Conservation (phyloP, 2,329 filamentous ascomycete genomes). For the Cercospora nicotianae region DNA sequence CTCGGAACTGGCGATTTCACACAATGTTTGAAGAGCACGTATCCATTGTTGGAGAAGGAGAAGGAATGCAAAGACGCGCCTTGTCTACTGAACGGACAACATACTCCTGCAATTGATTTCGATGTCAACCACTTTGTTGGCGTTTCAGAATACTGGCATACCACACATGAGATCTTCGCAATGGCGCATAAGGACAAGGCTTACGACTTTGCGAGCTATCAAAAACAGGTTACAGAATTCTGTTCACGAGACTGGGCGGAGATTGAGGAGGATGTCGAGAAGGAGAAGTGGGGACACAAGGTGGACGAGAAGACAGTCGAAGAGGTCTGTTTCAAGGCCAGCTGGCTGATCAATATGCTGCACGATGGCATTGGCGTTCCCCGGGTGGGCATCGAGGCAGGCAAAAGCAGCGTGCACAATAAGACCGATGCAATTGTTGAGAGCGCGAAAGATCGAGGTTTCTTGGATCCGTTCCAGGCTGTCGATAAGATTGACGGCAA, state of each 20-base stretch:
- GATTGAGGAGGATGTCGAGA: slow-evolving; percentile 66
- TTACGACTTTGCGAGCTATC: slow-evolving; percentile 89
- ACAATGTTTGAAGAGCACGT: slow-evolving; percentile 78
- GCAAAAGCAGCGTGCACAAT: slow-evolving; percentile 62
- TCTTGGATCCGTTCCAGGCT: slow-evolving; percentile 82
- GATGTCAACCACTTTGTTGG: slow-evolving; percentile 97
- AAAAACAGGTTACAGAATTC: slow-evolving; percentile 78
- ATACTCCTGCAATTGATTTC: slow-evolving; percentile 94
- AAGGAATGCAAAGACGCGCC: slow-evolving; percentile 78
- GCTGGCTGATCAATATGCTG: slow-evolving; percentile 94
- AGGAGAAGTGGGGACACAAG: slow-evolving; percentile 72
- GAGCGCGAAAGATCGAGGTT: slow-evolving; percentile 67
- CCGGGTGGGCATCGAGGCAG: slow-evolving; percentile 66
- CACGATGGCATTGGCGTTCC: slow-evolving; percentile 96
- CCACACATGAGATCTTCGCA: slow-evolving; percentile 90
- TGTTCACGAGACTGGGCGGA: slow-evolving; percentile 79
- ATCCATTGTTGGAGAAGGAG: slow-evolving; percentile 86
- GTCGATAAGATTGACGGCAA: slow-evolving; percentile 88
- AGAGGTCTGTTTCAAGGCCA: slow-evolving; percentile 95
- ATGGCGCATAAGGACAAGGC: slow-evolving; percentile 72
- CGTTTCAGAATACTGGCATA: slow-evolving; percentile 98
- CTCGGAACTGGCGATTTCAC: slow-evolving; percentile 85
- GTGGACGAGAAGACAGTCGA: slow-evolving; percentile 71
- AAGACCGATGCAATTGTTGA: slow-evolving; percentile 69
- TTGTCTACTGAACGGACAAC: slow-evolving; percentile 85